Evolutionary conservation across 768 basidiomycete genomes (phyloP), one percentile per base, ranked within the genome.

Genomic region (Mrakia frigida): DNA sequence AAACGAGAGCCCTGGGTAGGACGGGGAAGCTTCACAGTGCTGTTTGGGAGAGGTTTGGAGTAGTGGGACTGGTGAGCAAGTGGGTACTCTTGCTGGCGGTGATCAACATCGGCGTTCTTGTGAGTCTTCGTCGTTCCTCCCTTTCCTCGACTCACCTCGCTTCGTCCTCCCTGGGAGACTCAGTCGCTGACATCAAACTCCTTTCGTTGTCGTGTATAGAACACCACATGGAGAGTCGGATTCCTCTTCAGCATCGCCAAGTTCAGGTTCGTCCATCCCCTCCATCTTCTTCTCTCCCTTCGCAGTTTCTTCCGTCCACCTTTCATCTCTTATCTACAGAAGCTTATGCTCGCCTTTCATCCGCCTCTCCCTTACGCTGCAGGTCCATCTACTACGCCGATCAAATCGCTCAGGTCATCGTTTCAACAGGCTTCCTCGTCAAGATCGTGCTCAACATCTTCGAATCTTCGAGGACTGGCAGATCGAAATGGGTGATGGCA

Each of bases 31-130:
- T 56, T 18, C 41, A 35, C 28, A 50, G 60, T 39, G 67, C 35
- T 37, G 43, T 16, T 53, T 74, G 60, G 63, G 50, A 61, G 50
- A 74, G 41, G 52, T 46, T 39, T n/a, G 65, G 65, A n/a, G 65
- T 68, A 50, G 6, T 67, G 35, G 74, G 74, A 3, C 9, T 28
- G n/a, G 31, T 68, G 41, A 4, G 61, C 21, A 53, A 68, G 39
- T 67, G 67, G 46, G 28, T 25, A 3, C 23, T 52, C 23, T 13
- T 50, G 31, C 14, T 50, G 61, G 11, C 50, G 43, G 39, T 69
- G 0, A 13, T 59, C 43, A 50, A 21, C 13, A 46, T 74, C 21
- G 63, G 18, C 5, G 21, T 23, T 5, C 74, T 67, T n/a, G 65
- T 74, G 63, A 39, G 72, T 31, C 14, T 1, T 35, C 5, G 10